Percentiles rank a stretch among this genome's conserved stretches.
Evolutionary conservation across 2,329 filamentous ascomycete genomes (phyloP).

Genomic region (Fusarium nodosum): DNA sequence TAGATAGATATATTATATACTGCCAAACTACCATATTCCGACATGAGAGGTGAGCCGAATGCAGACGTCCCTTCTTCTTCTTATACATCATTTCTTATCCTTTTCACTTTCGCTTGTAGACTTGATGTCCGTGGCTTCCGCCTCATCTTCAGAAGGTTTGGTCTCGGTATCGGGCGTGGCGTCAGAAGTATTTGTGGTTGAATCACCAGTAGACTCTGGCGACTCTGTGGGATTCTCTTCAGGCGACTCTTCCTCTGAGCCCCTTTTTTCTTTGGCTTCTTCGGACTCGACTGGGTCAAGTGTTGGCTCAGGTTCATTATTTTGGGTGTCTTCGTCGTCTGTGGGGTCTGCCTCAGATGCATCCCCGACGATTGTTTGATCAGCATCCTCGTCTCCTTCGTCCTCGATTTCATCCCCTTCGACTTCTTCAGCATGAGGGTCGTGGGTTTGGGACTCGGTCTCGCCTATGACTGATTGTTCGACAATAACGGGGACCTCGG

Average conservation of each 20-base stretch:
- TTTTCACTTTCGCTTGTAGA: conserved; percentile 23
- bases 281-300: conserved; percentile 37
- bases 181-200: conserved; percentile 7
- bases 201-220: conserved; percentile 16
- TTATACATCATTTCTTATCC: conserved; percentile 33
- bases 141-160: conserved; percentile 23
- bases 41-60: background rate
- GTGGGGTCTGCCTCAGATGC: conserved; percentile 39
- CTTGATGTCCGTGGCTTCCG: conserved; percentile 8
- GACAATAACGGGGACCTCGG: conserved; percentile 60
- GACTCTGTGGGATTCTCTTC: conserved; percentile 15
- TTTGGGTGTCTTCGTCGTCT: conserved; percentile 18
- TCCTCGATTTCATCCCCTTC: conserved; percentile 22
- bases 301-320: conserved; percentile 14
- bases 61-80: background rate
- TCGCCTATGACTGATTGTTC: conserved; percentile 52
- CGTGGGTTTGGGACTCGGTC: conserved; percentile 16
- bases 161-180: conserved; percentile 15
- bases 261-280: conserved; percentile 37
- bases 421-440: conserved; percentile 23
- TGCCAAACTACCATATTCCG: background rate
- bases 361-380: conserved; percentile 47
- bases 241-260: conserved; percentile 21
- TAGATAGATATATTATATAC: conserved; percentile 19
- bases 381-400: conserved; percentile 38